Conservation (phyloP, 345 rosid genomes). For the Brassica cretica region DNA sequence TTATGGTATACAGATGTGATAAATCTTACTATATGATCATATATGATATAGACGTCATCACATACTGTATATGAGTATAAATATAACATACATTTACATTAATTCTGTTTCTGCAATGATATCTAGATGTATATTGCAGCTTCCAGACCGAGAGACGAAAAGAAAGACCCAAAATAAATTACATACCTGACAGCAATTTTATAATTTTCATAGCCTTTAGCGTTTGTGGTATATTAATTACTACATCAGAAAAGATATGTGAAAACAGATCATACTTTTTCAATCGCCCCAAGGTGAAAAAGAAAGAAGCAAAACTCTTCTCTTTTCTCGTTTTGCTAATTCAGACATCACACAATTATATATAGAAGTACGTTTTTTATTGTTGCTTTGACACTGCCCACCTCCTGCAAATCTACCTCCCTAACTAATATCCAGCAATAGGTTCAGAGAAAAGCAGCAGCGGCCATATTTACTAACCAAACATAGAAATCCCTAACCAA, state of each 20-base stretch:
- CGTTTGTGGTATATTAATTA: constrained; percentile 2
- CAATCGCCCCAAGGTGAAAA: constrained; percentile 30
- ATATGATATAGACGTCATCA: neutral
- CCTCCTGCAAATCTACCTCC: constrained; percentile 36
- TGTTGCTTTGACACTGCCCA: constrained; percentile 37
- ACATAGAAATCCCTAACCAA: constrained; percentile 40
- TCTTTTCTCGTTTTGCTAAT: constrained; percentile 8
- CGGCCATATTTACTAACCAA: constrained; percentile 42
- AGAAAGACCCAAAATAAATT: constrained; percentile 16
- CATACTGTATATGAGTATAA: neutral
- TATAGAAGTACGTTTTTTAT: neutral
- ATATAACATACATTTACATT: neutral
- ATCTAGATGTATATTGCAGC: neutral
- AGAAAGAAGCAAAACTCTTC: neutral
- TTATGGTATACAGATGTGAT: neutral
- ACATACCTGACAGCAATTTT: constrained; percentile 11
- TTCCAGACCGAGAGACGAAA: constrained; percentile 29
- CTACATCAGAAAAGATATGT: constrained; percentile 23
- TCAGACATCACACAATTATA: constrained; percentile 25
- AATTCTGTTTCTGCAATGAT: neutral
- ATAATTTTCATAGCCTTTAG: constrained; percentile 1
- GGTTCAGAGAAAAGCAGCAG: constrained; percentile 37
- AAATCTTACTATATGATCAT: neutral
- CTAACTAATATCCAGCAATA: constrained; percentile 41
- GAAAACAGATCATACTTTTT: constrained; percentile 35